Conservation (phyloP, 2,329 filamentous ascomycete genomes). For the Beauveria scarabaeidicola region DNA sequence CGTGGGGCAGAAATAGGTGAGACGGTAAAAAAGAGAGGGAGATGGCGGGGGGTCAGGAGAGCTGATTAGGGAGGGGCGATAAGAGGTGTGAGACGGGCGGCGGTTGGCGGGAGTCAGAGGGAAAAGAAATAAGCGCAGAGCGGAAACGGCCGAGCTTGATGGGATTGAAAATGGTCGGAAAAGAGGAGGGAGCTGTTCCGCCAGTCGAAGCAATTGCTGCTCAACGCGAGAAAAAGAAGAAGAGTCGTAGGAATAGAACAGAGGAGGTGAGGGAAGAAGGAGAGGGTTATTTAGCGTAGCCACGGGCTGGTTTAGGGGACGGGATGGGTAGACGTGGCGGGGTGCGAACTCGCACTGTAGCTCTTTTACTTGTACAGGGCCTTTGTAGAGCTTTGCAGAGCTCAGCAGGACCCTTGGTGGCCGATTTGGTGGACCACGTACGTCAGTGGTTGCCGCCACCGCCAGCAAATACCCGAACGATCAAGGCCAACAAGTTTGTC, state of each 20-base stretch:
- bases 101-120: neutral
- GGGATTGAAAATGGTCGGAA: neutral
- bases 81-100: conserved; percentile 5
- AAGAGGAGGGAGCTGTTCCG: neutral
- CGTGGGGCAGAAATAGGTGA: conserved; percentile 6
- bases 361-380: neutral
- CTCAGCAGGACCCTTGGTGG: neutral
- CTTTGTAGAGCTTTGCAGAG: neutral
- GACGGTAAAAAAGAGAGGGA: neutral
- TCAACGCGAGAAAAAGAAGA: neutral
- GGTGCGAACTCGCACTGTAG: conserved; percentile 4
- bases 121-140: neutral
- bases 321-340: neutral
- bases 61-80: conserved; percentile 12
- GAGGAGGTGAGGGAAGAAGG: conserved; percentile 1
- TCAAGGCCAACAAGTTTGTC: neutral
- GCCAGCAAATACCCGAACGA: neutral
- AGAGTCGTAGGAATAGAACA: neutral
- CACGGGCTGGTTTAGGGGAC: neutral
- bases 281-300: conserved; percentile 5
- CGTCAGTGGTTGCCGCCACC: neutral
- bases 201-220: conserved; percentile 11
- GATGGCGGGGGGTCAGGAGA: conserved; percentile 8
- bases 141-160: neutral
- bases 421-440: neutral